A percentile compares a stretch with the other conserved stretches of the same genome.
phyloP scores from a whole-genome alignment of 108 stramenopile species.

The Bacterosira constricta region DNA sequence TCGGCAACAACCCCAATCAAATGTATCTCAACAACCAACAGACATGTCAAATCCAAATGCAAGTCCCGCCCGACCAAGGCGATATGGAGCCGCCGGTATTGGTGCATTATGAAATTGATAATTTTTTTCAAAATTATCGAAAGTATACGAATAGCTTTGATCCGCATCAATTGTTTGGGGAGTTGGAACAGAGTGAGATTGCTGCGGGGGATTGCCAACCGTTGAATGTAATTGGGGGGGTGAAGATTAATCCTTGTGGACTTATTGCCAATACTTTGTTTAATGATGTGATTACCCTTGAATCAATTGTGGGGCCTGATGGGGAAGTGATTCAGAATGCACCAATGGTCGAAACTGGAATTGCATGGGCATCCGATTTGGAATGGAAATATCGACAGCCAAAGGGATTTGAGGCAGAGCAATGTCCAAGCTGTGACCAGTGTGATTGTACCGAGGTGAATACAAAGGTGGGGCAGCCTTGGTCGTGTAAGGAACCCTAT shows the following conservation, averaged over 20 bases:
- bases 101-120: slow-evolving; percentile 95
- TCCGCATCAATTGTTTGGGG: slow-evolving; percentile 26
- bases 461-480: slow-evolving; percentile 21
- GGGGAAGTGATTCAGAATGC: slow-evolving; percentile 38
- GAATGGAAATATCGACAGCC: slow-evolving; percentile 88
- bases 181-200: slow-evolving; percentile 15
- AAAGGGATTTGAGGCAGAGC: slow-evolving; percentile 64
- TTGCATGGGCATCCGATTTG: slow-evolving; percentile 95
- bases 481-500: slow-evolving; percentile 67
- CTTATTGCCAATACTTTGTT: slow-evolving; percentile 98
- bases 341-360: slow-evolving; percentile 86
- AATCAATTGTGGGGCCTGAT: slow-evolving; percentile 37
- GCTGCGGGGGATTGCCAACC: slow-evolving; percentile 54
- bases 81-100: slow-evolving; percentile 91
- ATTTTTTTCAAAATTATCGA: slow-evolving; percentile 99
- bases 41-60: slow-evolving; percentile 46
- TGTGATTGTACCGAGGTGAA: slow-evolving; percentile 61
- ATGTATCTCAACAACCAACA: slow-evolving; percentile 44
- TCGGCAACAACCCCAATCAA: slow-evolving; percentile 46
- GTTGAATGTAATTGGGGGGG: slow-evolving; percentile 57
- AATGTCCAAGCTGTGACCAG: slow-evolving; percentile 58
- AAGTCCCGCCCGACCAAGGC: slow-evolving; percentile 24
- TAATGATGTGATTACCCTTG: slow-evolving; percentile 86
- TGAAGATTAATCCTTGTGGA: slow-evolving; percentile 95
- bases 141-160: slow-evolving; percentile 32